phyloP scores from a whole-genome alignment of 2,329 filamentous ascomycete genomes.

The Colletotrichum tropicale region DNA sequence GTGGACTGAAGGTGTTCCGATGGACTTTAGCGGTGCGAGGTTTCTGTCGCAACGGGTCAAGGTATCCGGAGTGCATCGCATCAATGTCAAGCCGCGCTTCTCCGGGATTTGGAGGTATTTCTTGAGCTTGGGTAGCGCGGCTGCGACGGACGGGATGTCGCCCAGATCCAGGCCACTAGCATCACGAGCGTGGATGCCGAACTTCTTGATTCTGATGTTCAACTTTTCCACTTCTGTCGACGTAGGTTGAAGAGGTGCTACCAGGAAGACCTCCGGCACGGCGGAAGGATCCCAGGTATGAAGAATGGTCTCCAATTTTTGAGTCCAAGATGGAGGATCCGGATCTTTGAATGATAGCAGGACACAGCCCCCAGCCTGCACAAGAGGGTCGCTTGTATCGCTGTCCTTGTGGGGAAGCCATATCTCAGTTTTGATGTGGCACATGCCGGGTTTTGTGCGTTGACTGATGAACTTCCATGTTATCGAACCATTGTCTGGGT shows the following conservation, averaged over 20 bases:
- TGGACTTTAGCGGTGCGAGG: conserved; percentile 19
- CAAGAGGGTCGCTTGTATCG: background rate
- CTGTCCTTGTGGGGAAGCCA: conserved; percentile 11
- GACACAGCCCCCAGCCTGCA: background rate
- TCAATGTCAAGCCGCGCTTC: conserved; percentile 7
- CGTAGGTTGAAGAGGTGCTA: background rate
- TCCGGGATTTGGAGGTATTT: conserved; percentile 10
- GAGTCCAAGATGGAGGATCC: background rate
- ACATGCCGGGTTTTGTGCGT: conserved; percentile 23
- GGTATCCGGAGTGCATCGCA: conserved; percentile 18
- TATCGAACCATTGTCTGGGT: conserved; percentile 14
- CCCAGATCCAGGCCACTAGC: conserved; percentile 20
- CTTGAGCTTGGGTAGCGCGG: conserved; percentile 19
- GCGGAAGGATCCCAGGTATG: background rate
- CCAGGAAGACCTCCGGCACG: background rate
- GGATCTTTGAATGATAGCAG: background rate
- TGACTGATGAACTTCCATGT: conserved; percentile 32
- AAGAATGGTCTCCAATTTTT: background rate
- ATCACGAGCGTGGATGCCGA: conserved; percentile 20
- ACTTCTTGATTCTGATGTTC: background rate
- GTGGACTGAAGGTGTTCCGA: conserved; percentile 23
- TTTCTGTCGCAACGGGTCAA: conserved; percentile 17
- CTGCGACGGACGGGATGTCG: conserved; percentile 12
- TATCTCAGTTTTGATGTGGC: conserved; percentile 18
- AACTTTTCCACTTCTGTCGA: background rate